phyloP scores from a whole-genome alignment of 495 filamentous ascomycete genomes.

The Podospora comata region DNA sequence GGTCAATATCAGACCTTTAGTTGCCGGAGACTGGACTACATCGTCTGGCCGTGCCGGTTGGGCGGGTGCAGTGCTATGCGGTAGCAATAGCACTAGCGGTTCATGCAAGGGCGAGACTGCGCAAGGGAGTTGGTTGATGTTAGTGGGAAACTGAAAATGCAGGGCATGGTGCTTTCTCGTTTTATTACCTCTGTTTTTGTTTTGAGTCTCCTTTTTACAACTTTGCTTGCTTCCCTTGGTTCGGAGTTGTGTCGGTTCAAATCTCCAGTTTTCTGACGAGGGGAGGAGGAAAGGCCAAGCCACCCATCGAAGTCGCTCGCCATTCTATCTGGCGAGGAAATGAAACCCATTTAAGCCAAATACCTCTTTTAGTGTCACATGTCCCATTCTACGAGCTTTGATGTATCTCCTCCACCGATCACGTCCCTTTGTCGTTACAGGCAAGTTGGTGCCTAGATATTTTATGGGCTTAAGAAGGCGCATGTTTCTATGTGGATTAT shows the following conservation, averaged over 20 bases:
- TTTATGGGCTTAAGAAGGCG: too few relatives aligned
- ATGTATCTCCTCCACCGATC: neutral
- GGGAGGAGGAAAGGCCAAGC: conserved; percentile 1
- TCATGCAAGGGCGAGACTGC: conserved; percentile 25
- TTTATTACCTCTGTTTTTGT: conserved; percentile 22
- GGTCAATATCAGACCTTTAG: neutral
- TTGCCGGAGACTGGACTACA: neutral
- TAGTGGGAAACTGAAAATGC: conserved; percentile 36
- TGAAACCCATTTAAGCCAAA: conserved; percentile 1
- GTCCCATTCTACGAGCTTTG: neutral
- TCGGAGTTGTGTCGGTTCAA: conserved; percentile 6
- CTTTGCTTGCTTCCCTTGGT: conserved; percentile 7
- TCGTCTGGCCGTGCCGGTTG: conserved; percentile 10
- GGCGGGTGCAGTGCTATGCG: conserved; percentile 21
- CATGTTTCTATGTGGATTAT: too few relatives aligned
- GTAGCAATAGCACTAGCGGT: conserved; percentile 25
- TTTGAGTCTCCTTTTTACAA: conserved; percentile 20
- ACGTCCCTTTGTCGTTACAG: neutral
- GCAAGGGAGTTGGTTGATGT: conserved; percentile 37
- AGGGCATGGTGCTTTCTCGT: conserved; percentile 32
- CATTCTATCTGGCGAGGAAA: conserved; percentile 2
- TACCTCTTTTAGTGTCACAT: neutral
- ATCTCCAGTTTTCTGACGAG: neutral
- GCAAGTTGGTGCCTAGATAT: too few relatives aligned
- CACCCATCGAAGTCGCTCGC: neutral